Evolutionary conservation across 2,329 filamentous ascomycete genomes (phyloP), one percentile per base, ranked within the genome.

Genomic region (Eutypella sp.): DNA sequence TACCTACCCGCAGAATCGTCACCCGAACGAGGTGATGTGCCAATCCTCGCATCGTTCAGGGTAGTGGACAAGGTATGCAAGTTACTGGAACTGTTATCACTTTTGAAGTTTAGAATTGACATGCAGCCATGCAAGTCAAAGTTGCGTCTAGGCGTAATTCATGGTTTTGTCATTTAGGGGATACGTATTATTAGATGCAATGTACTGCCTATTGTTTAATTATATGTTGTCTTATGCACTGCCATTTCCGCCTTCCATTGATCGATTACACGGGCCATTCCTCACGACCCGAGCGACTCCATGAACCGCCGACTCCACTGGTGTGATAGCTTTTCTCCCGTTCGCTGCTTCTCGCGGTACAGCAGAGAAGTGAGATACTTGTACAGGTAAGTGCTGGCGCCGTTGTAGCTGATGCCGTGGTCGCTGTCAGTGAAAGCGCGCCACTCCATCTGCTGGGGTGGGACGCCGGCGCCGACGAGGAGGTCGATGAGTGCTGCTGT

Each of bases 341-440:
- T 49, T 19, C 60, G 49, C 8, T 43, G 48, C 62, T 81, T 82
- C 71, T 87, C 82, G 41, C 78, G 73, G 54, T 72, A 85, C 55
- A 87, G 55, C 50, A 74, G 71, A 54, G 74, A 73, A 1, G 79
- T 82, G 59, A 87, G 57, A 60, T 82, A 78, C 66, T 78, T 81
- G 59, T 84, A 85, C 55, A 85, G 55, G 54, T 76, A 86, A 19
- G 61, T 62, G 4, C 62, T 70, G 0, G 74, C 78, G 0, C 75
- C 73, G 46, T 84, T 71, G 50, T 82, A 84, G 11, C 59, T 62
- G 41, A 86, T 85, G 22, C 68, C 67, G 55, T 87, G 84, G 52
- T 84, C 79, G 29, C 67, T 79, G 57, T 87, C 84, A 0, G 82
- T 85, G 49, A 85, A 87, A 18, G 75, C 78, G 47, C 81, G 75